phyloP scores from a whole-genome alignment of 768 basidiomycete species.

The Leccinum imitatum region DNA sequence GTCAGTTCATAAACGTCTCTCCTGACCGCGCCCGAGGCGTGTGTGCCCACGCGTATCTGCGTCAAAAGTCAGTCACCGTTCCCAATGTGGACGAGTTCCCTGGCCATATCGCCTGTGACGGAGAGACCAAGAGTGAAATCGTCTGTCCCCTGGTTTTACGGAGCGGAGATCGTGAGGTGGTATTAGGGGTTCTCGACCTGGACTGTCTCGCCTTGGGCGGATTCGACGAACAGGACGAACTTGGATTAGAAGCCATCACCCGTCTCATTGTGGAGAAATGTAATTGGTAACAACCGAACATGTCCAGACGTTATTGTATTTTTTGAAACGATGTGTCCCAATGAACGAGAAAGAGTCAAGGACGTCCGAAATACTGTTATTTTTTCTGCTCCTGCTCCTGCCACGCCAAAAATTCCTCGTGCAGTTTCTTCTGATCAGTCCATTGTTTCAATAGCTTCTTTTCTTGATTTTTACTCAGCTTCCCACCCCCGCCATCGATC shows the following conservation, averaged over 20 bases:
- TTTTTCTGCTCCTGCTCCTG: slow-evolving; percentile 29
- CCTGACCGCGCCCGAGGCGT: slow-evolving; percentile 67
- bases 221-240: slow-evolving; percentile 75
- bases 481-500: slow-evolving; percentile 81
- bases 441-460: slow-evolving; percentile 82
- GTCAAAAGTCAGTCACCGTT: slow-evolving; percentile 61
- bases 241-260: slow-evolving; percentile 75
- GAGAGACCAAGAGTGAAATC: slow-evolving; percentile 86
- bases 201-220: slow-evolving; percentile 74
- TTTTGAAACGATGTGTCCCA: background rate
- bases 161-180: slow-evolving; percentile 30
- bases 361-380: background rate
- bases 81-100: slow-evolving; percentile 77
- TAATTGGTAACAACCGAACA: slow-evolving; percentile 51
- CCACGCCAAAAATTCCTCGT: slow-evolving; percentile 72
- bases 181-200: slow-evolving; percentile 74
- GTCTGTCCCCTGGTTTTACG: slow-evolving; percentile 70
- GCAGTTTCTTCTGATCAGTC: slow-evolving; percentile 71
- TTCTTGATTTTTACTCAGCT: slow-evolving; percentile 72
- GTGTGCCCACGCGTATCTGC: slow-evolving; percentile 76
- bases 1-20: slow-evolving; percentile 70
- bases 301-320: slow-evolving; percentile 12
- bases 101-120: slow-evolving; percentile 95
- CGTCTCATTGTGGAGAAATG: slow-evolving; percentile 59
- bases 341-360: background rate